phyloP scores from a whole-genome alignment of 2,329 filamentous ascomycete genomes.

The Aspergillaceae sp. region DNA sequence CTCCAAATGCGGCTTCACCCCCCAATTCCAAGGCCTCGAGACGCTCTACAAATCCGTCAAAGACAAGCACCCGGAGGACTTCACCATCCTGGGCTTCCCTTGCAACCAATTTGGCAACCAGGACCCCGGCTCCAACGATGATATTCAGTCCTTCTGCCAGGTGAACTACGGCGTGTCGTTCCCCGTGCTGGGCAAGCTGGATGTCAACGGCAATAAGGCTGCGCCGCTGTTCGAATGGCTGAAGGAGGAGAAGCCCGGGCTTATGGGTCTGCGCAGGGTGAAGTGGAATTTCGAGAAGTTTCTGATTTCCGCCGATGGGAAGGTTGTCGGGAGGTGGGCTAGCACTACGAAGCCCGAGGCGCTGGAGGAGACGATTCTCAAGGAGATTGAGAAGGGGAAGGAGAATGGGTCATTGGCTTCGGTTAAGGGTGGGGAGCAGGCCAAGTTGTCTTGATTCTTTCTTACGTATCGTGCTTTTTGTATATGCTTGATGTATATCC shows the following conservation, averaged over 20 bases:
- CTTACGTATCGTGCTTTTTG: neutral
- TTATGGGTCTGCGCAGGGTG: constrained; percentile 79
- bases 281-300: constrained; percentile 99
- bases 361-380: constrained; percentile 65
- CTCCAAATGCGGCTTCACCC: constrained; percentile 97
- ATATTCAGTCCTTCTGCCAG: constrained; percentile 79
- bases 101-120: constrained; percentile 96
- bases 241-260: constrained; percentile 63
- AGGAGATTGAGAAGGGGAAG: constrained; percentile 57
- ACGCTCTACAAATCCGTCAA: constrained; percentile 74
- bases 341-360: constrained; percentile 78
- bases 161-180: constrained; percentile 91
- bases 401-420: constrained; percentile 27
- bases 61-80: constrained; percentile 61
- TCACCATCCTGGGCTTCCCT: constrained; percentile 87
- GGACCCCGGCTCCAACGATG: constrained; percentile 74
- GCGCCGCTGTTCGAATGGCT: constrained; percentile 71
- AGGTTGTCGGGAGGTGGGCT: constrained; percentile 78
- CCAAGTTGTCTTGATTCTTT: constrained; percentile 13
- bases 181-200: constrained; percentile 82
- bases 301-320: constrained; percentile 73
- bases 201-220: constrained; percentile 82
- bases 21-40: constrained; percentile 87
- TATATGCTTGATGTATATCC: neutral
- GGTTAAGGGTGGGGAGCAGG: constrained; percentile 9